Percentiles rank a stretch among this genome's conserved stretches.
These are phyloP conservation scores for Biscogniauxia mediterranea DNA, from an alignment of 2,329 filamentous ascomycete species.

Conservation along the genomic window DNA sequence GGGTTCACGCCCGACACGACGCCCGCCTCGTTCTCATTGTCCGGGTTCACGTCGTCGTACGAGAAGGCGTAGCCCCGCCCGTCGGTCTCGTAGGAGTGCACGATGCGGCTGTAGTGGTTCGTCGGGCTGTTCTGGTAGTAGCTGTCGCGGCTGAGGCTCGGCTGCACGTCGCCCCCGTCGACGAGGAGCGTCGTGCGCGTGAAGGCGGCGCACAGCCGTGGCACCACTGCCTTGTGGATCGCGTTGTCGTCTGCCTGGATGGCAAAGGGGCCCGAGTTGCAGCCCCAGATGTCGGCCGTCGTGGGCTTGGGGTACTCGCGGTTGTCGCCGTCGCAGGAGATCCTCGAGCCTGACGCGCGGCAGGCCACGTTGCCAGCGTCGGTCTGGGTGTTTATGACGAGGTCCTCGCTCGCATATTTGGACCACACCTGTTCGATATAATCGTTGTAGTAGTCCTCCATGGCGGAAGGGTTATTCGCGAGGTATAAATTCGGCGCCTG, in stretches of 20 bases:
- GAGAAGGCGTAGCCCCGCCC: slow-evolving; percentile 64
- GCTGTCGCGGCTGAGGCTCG: slow-evolving; percentile 32
- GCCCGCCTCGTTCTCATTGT: slow-evolving; percentile 54
- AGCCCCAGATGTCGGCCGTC: slow-evolving; percentile 49
- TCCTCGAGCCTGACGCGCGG: slow-evolving; percentile 33
- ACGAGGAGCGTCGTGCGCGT: slow-evolving; percentile 45
- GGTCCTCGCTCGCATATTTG: slow-evolving; percentile 37
- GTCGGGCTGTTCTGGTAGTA: slow-evolving; percentile 48
- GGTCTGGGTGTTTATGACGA: slow-evolving; percentile 45
- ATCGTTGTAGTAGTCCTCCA: slow-evolving; percentile 41
- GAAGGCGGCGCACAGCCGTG: slow-evolving; percentile 52
- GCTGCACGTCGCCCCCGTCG: slow-evolving; percentile 46
- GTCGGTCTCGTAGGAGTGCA: slow-evolving; percentile 60
- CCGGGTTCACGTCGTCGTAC: slow-evolving; percentile 65
- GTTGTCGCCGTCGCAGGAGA: slow-evolving; percentile 43
- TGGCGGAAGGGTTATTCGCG: slow-evolving; percentile 33
- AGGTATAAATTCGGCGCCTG: slow-evolving; percentile 44
- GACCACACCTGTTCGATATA: slow-evolving; percentile 49
- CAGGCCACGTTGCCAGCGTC: slow-evolving; percentile 40
- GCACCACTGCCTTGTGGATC: slow-evolving; percentile 42
- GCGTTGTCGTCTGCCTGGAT: slow-evolving; percentile 37
- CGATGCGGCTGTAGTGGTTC: slow-evolving; percentile 58
- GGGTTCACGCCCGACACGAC: slow-evolving; percentile 48
- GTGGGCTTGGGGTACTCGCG: slow-evolving; percentile 42
- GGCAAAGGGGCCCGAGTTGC: slow-evolving; percentile 47